These are phyloP conservation scores for Neltuma alba DNA, from an alignment of 306 rosid genomes.

Conservation along the genomic window DNA sequence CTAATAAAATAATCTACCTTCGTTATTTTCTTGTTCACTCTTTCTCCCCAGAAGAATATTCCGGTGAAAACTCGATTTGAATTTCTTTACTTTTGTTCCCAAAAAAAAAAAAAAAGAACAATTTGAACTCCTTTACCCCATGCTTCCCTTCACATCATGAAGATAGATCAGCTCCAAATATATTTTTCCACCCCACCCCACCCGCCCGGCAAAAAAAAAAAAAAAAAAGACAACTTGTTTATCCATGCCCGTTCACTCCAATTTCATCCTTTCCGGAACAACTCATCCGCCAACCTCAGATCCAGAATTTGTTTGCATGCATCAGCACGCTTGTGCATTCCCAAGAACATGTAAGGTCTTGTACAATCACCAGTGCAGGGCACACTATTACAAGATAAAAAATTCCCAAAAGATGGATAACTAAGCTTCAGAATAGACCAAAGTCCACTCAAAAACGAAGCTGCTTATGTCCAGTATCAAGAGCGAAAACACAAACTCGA, in stretches of 20 bases:
- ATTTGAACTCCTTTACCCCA: neutral
- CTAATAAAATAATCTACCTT: too few relatives aligned
- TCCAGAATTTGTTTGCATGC: conserved; percentile 1
- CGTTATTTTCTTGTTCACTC: neutral
- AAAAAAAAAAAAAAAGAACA: too few relatives aligned
- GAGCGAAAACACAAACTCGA: conserved; percentile 45
- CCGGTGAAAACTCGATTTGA: neutral
- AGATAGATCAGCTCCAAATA: too few relatives aligned
- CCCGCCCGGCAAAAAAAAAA: too few relatives aligned
- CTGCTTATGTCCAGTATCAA: neutral
- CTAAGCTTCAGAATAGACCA: neutral
- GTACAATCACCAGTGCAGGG: conserved; percentile 1
- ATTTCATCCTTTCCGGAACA: neutral
- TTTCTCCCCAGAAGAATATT: neutral
- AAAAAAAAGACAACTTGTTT: too few relatives aligned
- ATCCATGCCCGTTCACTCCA: neutral
- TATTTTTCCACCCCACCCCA: too few relatives aligned
- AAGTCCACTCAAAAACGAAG: conserved; percentile 17
- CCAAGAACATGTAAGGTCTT: conserved; percentile 27
- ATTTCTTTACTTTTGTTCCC: too few relatives aligned
- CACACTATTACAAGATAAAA: neutral
- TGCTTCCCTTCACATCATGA: too few relatives aligned
- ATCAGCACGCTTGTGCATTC: conserved; percentile 41
- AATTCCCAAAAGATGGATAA: conserved; percentile 7
- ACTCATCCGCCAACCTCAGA: neutral